Evolutionary conservation across 306 rosid genomes (phyloP), one percentile per base, ranked within the genome.

Genomic region (Vigna hirtella): DNA sequence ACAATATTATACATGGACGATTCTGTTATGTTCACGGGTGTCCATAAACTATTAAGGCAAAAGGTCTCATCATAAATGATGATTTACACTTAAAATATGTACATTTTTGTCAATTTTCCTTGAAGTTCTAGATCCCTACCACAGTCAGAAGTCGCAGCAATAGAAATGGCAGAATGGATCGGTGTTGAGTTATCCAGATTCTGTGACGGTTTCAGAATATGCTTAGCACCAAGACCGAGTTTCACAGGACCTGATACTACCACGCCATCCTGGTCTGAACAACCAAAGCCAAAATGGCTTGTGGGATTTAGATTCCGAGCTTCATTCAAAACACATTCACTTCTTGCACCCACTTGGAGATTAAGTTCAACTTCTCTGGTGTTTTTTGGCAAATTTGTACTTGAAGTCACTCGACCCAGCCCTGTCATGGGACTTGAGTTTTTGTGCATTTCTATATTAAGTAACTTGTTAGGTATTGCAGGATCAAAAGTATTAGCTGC

Each of bases 161-260:
- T 81, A 15, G 94, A 95, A 75, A 87, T 73, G 11, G 90, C 74
- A 59, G 91, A 87, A 78, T 83, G 89, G 78, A 81, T 82, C 4
- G 83, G 83, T 81, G 82, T 79, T 70, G 83, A 75, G 75, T 77
- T 79, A 70, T 90, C 91, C 72, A 74, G 78, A 84, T 77, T 81
- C 74, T 82, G 93, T 57, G 83, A 83, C 3, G 95, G 89, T 73
- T 83, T 85, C 71, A 84, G 64, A 72, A 92, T 86, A 77, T 87
- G 91, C 78, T 81, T 88, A 77, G 91, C 87, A 66, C 95, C 97
- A 50, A 91, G 89, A 40, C 84, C 71, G 64, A 86, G 88, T 72
- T 87, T 88, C 58, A 85, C 51, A 40, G 91, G 87, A 67, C 95
- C 91, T 28, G 90, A 67, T 64, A 77, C 84, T 42, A 62, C 83